Evolutionary conservation across 2,329 filamentous ascomycete species (phyloP).

Genomic region (Neoarthrinium moseri): DNA sequence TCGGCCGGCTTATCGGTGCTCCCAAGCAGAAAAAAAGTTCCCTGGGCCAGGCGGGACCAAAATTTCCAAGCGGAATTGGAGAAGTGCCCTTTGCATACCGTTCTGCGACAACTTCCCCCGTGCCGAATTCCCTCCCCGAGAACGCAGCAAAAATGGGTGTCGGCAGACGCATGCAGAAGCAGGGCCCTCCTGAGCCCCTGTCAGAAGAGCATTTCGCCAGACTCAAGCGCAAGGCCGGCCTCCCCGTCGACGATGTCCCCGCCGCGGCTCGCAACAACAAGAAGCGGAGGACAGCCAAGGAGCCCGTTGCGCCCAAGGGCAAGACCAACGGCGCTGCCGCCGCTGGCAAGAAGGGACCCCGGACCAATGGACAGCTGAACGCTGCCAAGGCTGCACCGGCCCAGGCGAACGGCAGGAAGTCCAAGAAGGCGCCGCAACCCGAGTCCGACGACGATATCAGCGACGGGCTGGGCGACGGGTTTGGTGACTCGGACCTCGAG

Average conservation of each 20-base stretch:
- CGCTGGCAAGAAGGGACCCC: constrained; percentile 31
- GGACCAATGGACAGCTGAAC: constrained; percentile 32
- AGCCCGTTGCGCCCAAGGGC: constrained; percentile 32
- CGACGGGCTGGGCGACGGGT: constrained; percentile 39
- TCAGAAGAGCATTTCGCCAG: constrained; percentile 78
- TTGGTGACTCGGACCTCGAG: constrained; percentile 35
- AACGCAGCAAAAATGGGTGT: constrained; percentile 67
- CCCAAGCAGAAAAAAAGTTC: constrained; percentile 5
- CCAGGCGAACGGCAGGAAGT: constrained; percentile 22
- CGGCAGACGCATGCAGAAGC: constrained; percentile 92
- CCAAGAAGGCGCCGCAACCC: constrained; percentile 36
- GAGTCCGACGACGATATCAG: constrained; percentile 48
- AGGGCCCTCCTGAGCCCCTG: constrained; percentile 80
- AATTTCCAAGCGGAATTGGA: neutral
- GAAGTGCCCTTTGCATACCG: neutral
- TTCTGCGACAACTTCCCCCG: neutral
- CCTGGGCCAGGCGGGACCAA: neutral
- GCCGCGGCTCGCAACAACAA: constrained; percentile 62
- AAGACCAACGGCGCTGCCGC: constrained; percentile 31
- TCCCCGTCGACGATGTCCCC: constrained; percentile 59
- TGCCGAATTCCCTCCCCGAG: neutral
- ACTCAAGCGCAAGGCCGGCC: constrained; percentile 79
- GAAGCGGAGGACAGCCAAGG: constrained; percentile 44
- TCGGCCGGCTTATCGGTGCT: constrained; percentile 1
- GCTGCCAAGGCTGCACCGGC: constrained; percentile 19